Percentiles rank a stretch among this genome's conserved stretches.
These are phyloP conservation scores for Candida berthetii DNA, from an alignment of 805 yeast genomes.

Conservation along the genomic window DNA sequence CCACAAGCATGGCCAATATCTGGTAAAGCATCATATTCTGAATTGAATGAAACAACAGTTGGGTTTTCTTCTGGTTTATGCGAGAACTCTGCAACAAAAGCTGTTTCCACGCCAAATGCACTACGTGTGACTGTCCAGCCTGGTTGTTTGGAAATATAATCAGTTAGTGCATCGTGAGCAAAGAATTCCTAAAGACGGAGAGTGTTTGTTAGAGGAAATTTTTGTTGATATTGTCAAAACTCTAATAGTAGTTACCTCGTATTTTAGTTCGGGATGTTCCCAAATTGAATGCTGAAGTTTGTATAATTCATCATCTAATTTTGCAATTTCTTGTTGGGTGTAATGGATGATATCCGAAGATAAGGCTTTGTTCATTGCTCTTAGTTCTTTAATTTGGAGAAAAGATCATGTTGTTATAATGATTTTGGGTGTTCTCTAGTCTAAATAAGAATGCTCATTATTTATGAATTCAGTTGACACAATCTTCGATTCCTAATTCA, in stretches of 20 bases:
- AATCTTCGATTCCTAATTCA: too few species aligned
- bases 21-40: too few species aligned
- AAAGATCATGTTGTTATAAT: too few species aligned
- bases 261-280: not conserved
- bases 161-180: not conserved
- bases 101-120: not conserved
- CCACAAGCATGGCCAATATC: conserved; percentile 1
- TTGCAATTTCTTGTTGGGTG: not conserved
- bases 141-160: not conserved
- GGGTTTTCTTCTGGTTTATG: not conserved
- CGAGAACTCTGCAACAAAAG: not conserved
- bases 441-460: too few species aligned
- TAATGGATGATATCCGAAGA: not conserved
- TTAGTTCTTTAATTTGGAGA: too few species aligned
- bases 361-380: conserved; percentile 11
- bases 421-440: too few species aligned
- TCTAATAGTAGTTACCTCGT: not conserved
- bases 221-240: too few species aligned
- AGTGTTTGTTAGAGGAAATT: too few species aligned
- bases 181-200: too few species aligned
- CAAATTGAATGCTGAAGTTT: not conserved
- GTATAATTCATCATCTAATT: not conserved
- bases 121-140: not conserved
- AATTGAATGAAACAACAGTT: not conserved
- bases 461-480: too few species aligned